Base-by-base conservation (phyloP, 768 basidiomycete genomes). In the Stropharia rugosoannulata region DNA sequence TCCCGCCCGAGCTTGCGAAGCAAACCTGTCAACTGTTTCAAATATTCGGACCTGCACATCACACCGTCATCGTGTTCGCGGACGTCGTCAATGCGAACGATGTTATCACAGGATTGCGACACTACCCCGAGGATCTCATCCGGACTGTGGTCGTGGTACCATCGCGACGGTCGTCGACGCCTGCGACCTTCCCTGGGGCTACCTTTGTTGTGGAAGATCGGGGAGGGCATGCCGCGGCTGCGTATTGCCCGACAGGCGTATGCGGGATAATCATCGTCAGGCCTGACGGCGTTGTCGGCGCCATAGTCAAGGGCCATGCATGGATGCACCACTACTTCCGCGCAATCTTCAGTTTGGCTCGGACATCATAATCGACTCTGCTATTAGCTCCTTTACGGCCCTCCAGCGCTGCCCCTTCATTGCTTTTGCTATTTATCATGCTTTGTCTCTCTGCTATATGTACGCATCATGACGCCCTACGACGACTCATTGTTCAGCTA, bases 261-360 rank as follows among this genome's bases (percentile, higher is more conserved):
- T 73, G 61, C 47, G 67, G 64, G 16, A 64, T 76, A 10, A 70
- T 72, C 1, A 67, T 76, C 22, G 65, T 80, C 13, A 63, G 80
- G n/a, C 80, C 79, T 0, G 80, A 82, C 59, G 77, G 75, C 13
- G 70, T 75, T 10, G 66, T 77, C 5, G 80, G 79, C 15, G 76
- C 74, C 3, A 65, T 76, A 32, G 72, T 73, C 15, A 63, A 64
- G 18, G 71, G 69, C 13, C 54, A 57, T 8, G 60, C 65, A 5
- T 70, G 74, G 29, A 41, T 75, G 45, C 55, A 64, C 48, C 67
- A 62, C 16, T 77, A 78, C 55, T 73, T 78, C 54, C 56, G 59
- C 2, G 64, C 65, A 7, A 66, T 77, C 47, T 71, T 60, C 42
- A 46, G 50, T n/a, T 47, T 56, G n/a, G 40, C 36, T 12, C 29